phyloP scores from a whole-genome alignment of 176 grass and related monocot species.

The Elaeis guineensis region DNA sequence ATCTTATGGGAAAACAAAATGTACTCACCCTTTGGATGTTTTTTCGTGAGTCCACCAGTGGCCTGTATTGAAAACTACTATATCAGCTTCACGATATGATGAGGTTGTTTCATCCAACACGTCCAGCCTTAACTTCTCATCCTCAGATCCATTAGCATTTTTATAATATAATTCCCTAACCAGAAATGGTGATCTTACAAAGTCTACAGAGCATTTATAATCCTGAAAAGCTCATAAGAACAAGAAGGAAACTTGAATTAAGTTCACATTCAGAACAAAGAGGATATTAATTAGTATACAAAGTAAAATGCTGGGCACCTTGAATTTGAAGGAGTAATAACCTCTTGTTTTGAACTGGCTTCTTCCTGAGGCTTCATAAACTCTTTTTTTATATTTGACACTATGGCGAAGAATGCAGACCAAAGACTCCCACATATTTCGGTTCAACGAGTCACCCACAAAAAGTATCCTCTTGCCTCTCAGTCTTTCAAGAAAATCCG shows the following conservation, averaged over 20 bases:
- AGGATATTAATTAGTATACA: neutral
- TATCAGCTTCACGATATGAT: slow-evolving; percentile 54
- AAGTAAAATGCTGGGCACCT: slow-evolving; percentile 23
- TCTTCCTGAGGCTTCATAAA: slow-evolving; percentile 63
- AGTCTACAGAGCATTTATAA: slow-evolving; percentile 77
- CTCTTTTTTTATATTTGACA: slow-evolving; percentile 51
- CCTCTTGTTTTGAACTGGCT: slow-evolving; percentile 74
- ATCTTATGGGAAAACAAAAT: no score
- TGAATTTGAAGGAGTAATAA: slow-evolving; percentile 85
- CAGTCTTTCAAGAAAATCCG: slow-evolving; percentile 62
- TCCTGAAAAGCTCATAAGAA: slow-evolving; percentile 37
- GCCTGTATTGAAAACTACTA: slow-evolving; percentile 84
- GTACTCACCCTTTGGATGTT: slow-evolving; percentile 60
- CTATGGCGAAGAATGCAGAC: slow-evolving; percentile 71
- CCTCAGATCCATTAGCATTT: slow-evolving; percentile 17
- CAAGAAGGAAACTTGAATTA: neutral
- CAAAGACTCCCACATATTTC: slow-evolving; percentile 99
- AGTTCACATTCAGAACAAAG: neutral
- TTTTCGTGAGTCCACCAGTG: slow-evolving; percentile 96
- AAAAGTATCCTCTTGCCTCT: slow-evolving; percentile 86
- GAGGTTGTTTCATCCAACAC: slow-evolving; percentile 50
- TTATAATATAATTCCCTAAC: slow-evolving; percentile 42
- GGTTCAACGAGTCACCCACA: slow-evolving; percentile 78
- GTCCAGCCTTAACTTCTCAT: slow-evolving; percentile 62
- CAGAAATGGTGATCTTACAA: slow-evolving; percentile 71